These are phyloP conservation scores for Teunomyces pallodes DNA, from an alignment of 805 yeast genomes.

Conservation along the genomic window DNA sequence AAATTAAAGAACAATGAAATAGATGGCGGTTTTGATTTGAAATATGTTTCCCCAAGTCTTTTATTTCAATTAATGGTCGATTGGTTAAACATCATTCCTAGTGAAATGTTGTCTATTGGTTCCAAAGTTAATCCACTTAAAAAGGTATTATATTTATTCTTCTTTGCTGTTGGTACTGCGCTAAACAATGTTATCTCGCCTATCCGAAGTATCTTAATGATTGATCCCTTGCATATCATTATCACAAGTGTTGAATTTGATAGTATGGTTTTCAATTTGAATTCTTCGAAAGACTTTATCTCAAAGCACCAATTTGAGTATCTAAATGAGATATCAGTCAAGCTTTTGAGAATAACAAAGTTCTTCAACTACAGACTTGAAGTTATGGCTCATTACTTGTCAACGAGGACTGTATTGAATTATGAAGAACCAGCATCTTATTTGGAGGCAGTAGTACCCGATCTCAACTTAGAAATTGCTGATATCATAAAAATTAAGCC, in stretches of 20 bases:
- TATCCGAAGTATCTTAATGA: slow-evolving; percentile 30
- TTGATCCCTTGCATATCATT: slow-evolving; percentile 34
- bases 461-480: slow-evolving; percentile 7
- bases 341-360: slow-evolving; percentile 28
- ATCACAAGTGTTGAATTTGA: slow-evolving; percentile 31
- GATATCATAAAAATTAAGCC: slow-evolving; percentile 17
- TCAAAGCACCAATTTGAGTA: slow-evolving; percentile 18
- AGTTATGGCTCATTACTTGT: slow-evolving; percentile 23
- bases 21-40: slow-evolving; percentile 16
- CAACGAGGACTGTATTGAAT: slow-evolving; percentile 18
- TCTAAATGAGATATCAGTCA: slow-evolving; percentile 21
- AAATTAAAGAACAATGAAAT: slow-evolving; percentile 13
- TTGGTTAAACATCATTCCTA: slow-evolving; percentile 37
- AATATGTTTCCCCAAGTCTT: slow-evolving; percentile 27
- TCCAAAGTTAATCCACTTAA: slow-evolving; percentile 26
- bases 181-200: slow-evolving; percentile 33
- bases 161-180: slow-evolving; percentile 33
- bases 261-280: slow-evolving; percentile 15
- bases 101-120: slow-evolving; percentile 29
- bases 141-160: slow-evolving; percentile 34
- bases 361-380: slow-evolving; percentile 32
- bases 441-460: slow-evolving; percentile 10
- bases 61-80: slow-evolving; percentile 32
- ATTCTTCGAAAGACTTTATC: slow-evolving; percentile 4
- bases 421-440: slow-evolving; percentile 6